Evolutionary conservation across 2,329 filamentous ascomycete genomes (phyloP).

Genomic region (Aspergillus quadrilineatus): DNA sequence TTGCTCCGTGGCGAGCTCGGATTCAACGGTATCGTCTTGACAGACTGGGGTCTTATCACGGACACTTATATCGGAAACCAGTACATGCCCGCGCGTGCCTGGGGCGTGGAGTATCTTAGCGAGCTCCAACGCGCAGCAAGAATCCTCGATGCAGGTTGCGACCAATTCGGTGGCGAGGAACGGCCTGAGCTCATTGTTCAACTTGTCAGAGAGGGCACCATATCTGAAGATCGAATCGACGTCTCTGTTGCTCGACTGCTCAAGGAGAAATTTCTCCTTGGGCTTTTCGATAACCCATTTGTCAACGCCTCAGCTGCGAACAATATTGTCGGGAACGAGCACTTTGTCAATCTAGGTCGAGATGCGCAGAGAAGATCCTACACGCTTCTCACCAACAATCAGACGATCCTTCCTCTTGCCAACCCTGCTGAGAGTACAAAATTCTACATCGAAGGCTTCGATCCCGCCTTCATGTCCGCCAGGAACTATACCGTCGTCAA

Average conservation of each 20-base stretch:
- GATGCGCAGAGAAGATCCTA: slow-evolving; percentile 2
- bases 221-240: not conserved
- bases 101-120: slow-evolving; percentile 4
- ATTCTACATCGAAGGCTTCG: slow-evolving; percentile 5
- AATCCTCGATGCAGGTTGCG: slow-evolving; percentile 4
- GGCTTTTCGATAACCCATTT: slow-evolving; percentile 3
- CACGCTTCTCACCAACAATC: not conserved
- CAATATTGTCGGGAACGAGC: not conserved
- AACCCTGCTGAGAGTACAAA: not conserved
- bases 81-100: slow-evolving; percentile 1
- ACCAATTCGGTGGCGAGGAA: slow-evolving; percentile 10
- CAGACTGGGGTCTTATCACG: slow-evolving; percentile 8
- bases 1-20: not conserved
- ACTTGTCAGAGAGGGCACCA: not conserved
- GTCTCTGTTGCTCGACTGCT: slow-evolving; percentile 1
- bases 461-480: not conserved
- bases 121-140: not conserved
- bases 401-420: not conserved
- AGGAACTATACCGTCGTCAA: not conserved
- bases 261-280: slow-evolving; percentile 1
- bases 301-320: not conserved
- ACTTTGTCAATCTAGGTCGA: not conserved
- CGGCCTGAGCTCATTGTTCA: slow-evolving; percentile 1
- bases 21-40: not conserved
- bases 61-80: not conserved